Base-by-base conservation (phyloP, 78 protist genomes). In the Dictyostelium intermedium region DNA sequence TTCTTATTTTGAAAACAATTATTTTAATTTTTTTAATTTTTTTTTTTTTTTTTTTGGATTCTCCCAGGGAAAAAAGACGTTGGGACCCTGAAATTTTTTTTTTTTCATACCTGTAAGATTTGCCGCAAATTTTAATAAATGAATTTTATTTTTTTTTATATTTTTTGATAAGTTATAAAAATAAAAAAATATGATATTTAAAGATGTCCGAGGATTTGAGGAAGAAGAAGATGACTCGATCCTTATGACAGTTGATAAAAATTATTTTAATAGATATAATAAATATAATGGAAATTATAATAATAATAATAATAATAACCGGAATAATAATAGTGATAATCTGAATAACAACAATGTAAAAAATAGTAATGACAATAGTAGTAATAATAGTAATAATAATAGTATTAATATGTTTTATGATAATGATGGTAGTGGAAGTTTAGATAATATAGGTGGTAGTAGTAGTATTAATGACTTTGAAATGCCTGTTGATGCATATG, bases 201-300 rank as follows among this genome's bases (percentile, higher is more conserved):
- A 11, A 25, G 79, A 35, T 27, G 79, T 20, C n/a, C 16, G 79
- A 16, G 79, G 79, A 7, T 72, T 72, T 34, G 79, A 72, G 32
- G 79, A 72, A 14, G 79, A 72, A 34, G 79, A 72, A 34, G 79
- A 72, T 32, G 79, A 72, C 13, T 72, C 79, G 13, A 72, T 72
- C 35, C 37, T 72, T 11, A 72, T 30, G 13, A 35, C 79, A 16
- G 79, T 32, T 5, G 45, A 30, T 32, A 72, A 27, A 10, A 66
- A 30, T 66, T 66, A 27, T 27, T 27, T 27, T 11, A 66, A 66
- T 66, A 66, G 74, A 27, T 66, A 27, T 27, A 66, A n/a, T 25
- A 60, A 60, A 23, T 9, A n/a, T 61, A 61, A 25, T 61, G 72
- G 72, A n/a, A n/a, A n/a, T n/a, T n/a, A n/a, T n/a, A n/a, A 53